Conservation (phyloP, 148 eudicot species). For the Salicornia ramosissima region DNA sequence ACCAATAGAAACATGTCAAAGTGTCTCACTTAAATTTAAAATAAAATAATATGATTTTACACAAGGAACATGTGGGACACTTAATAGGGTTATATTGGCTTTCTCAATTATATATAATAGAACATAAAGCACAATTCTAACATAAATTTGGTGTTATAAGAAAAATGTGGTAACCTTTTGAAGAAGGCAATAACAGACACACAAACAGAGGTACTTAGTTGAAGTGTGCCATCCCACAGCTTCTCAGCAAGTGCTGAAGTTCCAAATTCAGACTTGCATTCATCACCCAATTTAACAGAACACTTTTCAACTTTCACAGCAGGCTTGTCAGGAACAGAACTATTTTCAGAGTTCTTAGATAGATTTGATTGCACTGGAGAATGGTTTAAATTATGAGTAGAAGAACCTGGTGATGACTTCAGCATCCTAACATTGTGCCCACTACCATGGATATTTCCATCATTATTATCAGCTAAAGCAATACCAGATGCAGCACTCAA, state of each 20-base stretch:
- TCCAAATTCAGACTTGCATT: conserved; percentile 27
- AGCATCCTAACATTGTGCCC: conserved; percentile 19
- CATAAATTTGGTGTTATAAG: not conserved
- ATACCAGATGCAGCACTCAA: conserved; percentile 29
- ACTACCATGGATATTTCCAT: conserved; percentile 26
- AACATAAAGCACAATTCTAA: conserved; percentile 4
- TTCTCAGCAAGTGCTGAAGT: conserved; percentile 36
- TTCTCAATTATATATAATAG: too few relatives aligned
- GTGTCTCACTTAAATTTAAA: too few relatives aligned
- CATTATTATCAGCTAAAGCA: conserved; percentile 19
- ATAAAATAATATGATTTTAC: too few relatives aligned
- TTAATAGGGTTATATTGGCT: too few relatives aligned
- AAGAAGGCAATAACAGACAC: conserved; percentile 62
- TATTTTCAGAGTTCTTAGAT: conserved; percentile 25
- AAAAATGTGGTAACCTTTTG: conserved; percentile 52
- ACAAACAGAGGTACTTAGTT: conserved; percentile 51
- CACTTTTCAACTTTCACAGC: conserved; percentile 20
- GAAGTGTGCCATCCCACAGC: conserved; percentile 81
- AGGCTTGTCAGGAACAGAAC: conserved; percentile 23
- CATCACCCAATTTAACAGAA: conserved; percentile 31
- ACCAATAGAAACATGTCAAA: too few relatives aligned
- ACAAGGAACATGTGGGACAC: too few relatives aligned
- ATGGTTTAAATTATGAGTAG: conserved; percentile 24
- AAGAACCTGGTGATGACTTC: conserved; percentile 22
- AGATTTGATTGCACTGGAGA: conserved; percentile 18